phyloP scores from a whole-genome alignment of 768 basidiomycete species.

The Hypholoma fasciculare region DNA sequence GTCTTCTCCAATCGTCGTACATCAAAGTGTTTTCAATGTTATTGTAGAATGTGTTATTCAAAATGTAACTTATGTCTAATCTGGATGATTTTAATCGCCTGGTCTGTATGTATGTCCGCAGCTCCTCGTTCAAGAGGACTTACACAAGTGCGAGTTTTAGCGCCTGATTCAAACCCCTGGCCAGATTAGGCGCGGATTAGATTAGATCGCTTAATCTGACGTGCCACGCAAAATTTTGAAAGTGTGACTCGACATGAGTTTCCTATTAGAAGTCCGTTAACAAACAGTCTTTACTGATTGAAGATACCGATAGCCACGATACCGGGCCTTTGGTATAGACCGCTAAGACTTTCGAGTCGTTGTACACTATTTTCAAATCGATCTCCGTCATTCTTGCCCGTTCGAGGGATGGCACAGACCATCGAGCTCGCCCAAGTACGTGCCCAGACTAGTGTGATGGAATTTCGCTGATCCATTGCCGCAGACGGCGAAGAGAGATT shows the following conservation, averaged over 20 bases:
- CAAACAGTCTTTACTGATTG: slow-evolving; percentile 15
- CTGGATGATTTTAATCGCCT: too few relatives aligned
- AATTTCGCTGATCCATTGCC: neutral
- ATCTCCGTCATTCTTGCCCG: slow-evolving; percentile 4
- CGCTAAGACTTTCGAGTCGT: slow-evolving; percentile 33
- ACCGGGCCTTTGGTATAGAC: slow-evolving; percentile 25
- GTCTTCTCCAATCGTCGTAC: too few relatives aligned
- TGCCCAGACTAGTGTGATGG: neutral
- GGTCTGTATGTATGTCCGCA: too few relatives aligned
- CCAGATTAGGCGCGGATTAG: neutral
- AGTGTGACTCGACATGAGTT: slow-evolving; percentile 7
- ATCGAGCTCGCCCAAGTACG: slow-evolving; percentile 64
- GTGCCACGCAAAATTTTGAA: slow-evolving; percentile 8
- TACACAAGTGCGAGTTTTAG: too few relatives aligned
- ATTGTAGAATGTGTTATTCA: too few relatives aligned
- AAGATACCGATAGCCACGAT: slow-evolving; percentile 26
- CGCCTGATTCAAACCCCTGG: too few relatives aligned
- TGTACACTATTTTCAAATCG: slow-evolving; percentile 31
- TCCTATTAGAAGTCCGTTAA: slow-evolving; percentile 6
- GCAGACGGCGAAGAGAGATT: slow-evolving; percentile 95
- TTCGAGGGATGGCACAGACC: slow-evolving; percentile 53
- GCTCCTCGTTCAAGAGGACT: too few relatives aligned
- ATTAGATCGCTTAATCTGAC: neutral
- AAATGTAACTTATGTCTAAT: too few relatives aligned
- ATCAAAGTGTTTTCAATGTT: too few relatives aligned